Conservation (phyloP, 2,329 filamentous ascomycete species). For the Diaporthe eres region DNA sequence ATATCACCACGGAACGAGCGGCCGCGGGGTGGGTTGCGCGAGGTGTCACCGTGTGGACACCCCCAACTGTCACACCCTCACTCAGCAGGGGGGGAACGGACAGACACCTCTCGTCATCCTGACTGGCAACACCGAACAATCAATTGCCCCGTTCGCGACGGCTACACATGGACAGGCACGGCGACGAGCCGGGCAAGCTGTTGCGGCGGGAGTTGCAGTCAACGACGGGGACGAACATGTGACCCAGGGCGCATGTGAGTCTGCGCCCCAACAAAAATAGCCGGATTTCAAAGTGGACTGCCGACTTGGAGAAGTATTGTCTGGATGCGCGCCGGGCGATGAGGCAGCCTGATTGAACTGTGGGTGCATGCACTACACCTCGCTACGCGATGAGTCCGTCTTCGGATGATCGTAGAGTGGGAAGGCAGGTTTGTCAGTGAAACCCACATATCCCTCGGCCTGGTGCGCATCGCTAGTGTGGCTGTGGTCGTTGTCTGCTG, state of each 20-base stretch:
- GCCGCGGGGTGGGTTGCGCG: not conserved
- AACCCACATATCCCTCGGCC: constrained; percentile 7
- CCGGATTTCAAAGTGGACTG: not conserved
- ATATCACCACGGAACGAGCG: not conserved
- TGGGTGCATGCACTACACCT: not conserved
- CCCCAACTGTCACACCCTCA: not conserved
- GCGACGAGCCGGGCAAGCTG: not conserved
- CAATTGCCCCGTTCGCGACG: not conserved
- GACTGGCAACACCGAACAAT: not conserved
- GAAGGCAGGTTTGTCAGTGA: not conserved
- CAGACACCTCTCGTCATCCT: not conserved
- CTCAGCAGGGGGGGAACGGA: not conserved
- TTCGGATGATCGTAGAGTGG: not conserved
- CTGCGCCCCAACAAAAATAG: not conserved
- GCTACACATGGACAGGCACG: not conserved
- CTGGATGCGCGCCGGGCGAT: not conserved
- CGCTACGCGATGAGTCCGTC: not conserved
- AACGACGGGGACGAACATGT: not conserved
- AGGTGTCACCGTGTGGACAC: not conserved
- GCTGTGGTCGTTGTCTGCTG: constrained; percentile 16
- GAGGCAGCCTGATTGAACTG: not conserved
- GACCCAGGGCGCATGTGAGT: not conserved
- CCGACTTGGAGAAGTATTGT: not conserved
- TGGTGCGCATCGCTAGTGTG: not conserved
- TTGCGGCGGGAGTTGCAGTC: not conserved